Base-by-base conservation (phyloP, 1,139 yeast species). In the Blastobotrys petasosporus region DNA sequence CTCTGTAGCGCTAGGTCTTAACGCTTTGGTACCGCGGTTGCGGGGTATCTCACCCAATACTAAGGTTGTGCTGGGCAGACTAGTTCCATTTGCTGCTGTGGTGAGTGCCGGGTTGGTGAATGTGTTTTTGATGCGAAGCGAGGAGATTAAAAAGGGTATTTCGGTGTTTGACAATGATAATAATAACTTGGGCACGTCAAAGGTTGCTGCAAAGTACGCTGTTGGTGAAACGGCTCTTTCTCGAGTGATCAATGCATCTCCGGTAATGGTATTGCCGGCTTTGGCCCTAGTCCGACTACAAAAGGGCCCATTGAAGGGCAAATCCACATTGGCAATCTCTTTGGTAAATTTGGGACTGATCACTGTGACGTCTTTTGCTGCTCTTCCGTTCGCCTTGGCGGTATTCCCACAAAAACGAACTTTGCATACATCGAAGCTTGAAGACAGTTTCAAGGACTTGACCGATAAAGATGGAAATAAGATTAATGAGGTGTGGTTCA, bases 1-100 rank as follows among this genome's bases (percentile, higher is more conserved):
- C 66, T 80, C 90, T 50, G 97, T 92, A 7, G 98, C 98, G 0
- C 71, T 92, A 40, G 98, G 98, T 6, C 76, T 92, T 51, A 90
- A 90, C 57, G 77, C 94, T 11, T 62, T 88, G 40, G 97, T 94
- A 11, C 97, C 97, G 16, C 75, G 82, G 51, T 71, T 92, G 60
- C 83, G 76, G 59, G 71, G 76, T 37, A 63, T 90, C 29, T 66
- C 76, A n/a, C 82, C 94, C 2, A 72, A 70, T 51, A 80, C 97
- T 10, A 79, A 74, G 61, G 67, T 82, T 59, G 73, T 90, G 39
- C 69, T 92, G 51, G 82, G 90, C 35, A 79, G 98, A 56, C 73
- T 92, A 50, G 95, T 92, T 5, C 98, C 98, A 4, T 92, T 92
- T 68, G 97, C 97, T 1, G 98, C 98, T 3, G 98, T 92, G 34